Evolutionary conservation across 768 basidiomycete genomes (phyloP), one percentile per base, ranked within the genome.

Genomic region (Panaeolus cyanescens): DNA sequence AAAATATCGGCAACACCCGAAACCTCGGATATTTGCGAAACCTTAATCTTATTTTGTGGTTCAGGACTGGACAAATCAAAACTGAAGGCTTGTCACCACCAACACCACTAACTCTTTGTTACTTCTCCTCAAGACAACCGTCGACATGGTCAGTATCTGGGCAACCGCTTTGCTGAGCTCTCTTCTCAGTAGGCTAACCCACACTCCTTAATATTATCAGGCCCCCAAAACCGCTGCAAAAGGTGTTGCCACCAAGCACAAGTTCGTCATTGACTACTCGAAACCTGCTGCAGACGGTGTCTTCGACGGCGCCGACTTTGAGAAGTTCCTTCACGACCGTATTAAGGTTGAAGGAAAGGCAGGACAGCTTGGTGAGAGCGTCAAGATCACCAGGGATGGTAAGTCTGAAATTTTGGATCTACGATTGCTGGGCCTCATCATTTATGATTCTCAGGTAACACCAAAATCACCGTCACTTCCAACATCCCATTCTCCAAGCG

Each of bases 401-500:
- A 61, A 59, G 85, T 81, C 17, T 58, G 10, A 33, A 9, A 5
- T 19, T 20, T 5, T 12, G 17, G 22, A 8, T 20, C 22, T 42
- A 3, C 19, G 8, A 8, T 20, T 20, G 10, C 22, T 13, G 8
- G 22, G 5, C 22, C 1, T 22, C 10, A 20, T 5, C 32, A 8
- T 54, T 36, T 54, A 34, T 53, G 17, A 33, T 33, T 58, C 60
- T 20, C 64, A 93, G 91, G 88, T 64, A 87, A 85, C 77, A 89
- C 81, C 72, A 93, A 90, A 80, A 84, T 99, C 75, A 90, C 88
- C 59, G 86, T 99, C 67, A 87, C 89, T 56, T 90, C 95, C 57
- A 88, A 80, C 71, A 88, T 96, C 74, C 88, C 93, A 59, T 91
- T 98, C 80, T 98, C 96, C 55, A 99, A 99, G 82, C 86, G 93